These are phyloP conservation scores for Stagonosporopsis tanaceti DNA, from an alignment of 2,329 filamentous ascomycete genomes.

Conservation along the genomic window DNA sequence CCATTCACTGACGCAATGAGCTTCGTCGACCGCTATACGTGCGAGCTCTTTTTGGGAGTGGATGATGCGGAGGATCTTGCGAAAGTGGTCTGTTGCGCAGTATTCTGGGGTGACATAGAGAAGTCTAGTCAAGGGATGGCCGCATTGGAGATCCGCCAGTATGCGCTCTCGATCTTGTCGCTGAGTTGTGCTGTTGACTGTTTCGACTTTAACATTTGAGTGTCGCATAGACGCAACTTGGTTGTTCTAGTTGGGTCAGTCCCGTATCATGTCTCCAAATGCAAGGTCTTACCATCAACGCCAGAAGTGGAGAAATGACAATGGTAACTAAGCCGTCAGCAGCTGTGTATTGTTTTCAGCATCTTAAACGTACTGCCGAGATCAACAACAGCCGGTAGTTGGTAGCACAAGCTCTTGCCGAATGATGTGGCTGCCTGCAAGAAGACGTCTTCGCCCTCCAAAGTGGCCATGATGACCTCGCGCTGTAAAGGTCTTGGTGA, in stretches of 20 bases:
- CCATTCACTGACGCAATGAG: constrained; percentile 98
- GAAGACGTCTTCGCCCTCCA: constrained; percentile 89
- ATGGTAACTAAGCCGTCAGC: constrained; percentile 72
- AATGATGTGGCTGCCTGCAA: constrained; percentile 91
- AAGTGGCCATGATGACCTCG: constrained; percentile 83
- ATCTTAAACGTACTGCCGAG: constrained; percentile 72
- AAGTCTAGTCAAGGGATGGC: constrained; percentile 81
- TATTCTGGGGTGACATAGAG: constrained; percentile 95
- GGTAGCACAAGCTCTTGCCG: constrained; percentile 92
- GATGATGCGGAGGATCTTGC: constrained; percentile 75
- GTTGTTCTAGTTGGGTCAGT: constrained; percentile 70
- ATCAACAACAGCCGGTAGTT: constrained; percentile 87
- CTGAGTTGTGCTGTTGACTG: constrained; percentile 85
- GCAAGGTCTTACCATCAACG: constrained; percentile 75
- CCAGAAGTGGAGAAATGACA: constrained; percentile 86
- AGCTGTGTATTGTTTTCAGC: neutral
- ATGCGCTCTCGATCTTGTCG: constrained; percentile 70
- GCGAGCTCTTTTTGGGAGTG: constrained; percentile 84
- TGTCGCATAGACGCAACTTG: constrained; percentile 83
- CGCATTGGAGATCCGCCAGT: constrained; percentile 82
- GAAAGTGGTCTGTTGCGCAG: constrained; percentile 80
- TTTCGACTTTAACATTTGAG: constrained; percentile 79
- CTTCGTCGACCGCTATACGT: constrained; percentile 89
- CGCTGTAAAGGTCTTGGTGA: constrained; percentile 75
- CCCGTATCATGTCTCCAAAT: neutral